Conservation (phyloP, 2,329 filamentous ascomycete species). For the Colletotrichum tropicale region DNA sequence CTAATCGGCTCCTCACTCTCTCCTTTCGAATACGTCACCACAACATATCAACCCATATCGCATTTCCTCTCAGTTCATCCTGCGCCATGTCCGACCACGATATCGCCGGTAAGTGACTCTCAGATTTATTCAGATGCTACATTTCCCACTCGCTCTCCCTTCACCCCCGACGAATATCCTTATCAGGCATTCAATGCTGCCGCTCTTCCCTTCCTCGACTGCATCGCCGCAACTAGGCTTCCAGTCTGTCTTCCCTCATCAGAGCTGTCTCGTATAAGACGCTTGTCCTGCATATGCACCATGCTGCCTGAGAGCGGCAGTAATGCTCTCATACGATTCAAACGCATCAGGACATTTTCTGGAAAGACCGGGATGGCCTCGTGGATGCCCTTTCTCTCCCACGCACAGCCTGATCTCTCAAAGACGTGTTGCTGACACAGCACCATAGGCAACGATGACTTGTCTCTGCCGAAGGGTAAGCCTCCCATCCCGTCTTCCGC, state of each 20-base stretch:
- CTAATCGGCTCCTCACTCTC: background rate
- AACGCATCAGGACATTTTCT: background rate
- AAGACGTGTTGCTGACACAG: constrained; percentile 33
- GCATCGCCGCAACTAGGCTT: background rate
- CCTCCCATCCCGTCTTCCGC: background rate
- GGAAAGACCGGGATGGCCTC: background rate
- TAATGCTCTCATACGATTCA: background rate
- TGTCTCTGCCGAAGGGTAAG: constrained; percentile 69
- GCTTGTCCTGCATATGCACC: no score
- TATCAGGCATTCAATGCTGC: background rate
- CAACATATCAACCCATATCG: background rate
- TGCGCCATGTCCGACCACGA: constrained; percentile 67
- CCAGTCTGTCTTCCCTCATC: background rate
- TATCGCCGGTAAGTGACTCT: constrained; percentile 63
- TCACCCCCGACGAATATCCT: background rate
- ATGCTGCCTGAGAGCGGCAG: background rate
- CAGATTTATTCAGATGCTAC: background rate
- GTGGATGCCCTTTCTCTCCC: background rate
- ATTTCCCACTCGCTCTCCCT: background rate
- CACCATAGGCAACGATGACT: constrained; percentile 63
- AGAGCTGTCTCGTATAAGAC: background rate
- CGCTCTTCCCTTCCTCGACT: background rate
- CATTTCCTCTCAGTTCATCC: background rate
- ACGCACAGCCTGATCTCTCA: background rate
- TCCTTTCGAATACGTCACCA: background rate